phyloP scores from a whole-genome alignment of 371 early-diverging fungal genomes.

The Homolaphlyctis polyrhiza region DNA sequence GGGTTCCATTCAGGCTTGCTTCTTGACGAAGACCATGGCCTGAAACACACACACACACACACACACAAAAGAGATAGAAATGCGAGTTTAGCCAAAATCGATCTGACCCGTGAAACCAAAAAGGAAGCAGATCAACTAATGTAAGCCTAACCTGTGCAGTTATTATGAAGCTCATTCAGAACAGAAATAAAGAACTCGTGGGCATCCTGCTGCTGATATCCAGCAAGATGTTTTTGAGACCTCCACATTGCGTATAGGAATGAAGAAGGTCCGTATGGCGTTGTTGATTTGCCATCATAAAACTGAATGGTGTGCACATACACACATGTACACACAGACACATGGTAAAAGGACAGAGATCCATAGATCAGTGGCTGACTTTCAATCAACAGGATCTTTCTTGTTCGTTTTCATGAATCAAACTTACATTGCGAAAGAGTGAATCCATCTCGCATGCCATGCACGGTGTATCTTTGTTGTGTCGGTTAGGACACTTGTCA shows the following conservation, averaged over 20 bases:
- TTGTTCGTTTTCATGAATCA: no score
- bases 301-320: conserved; percentile 47
- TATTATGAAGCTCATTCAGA: conserved; percentile 75
- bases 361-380: neutral
- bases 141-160: conserved; percentile 15
- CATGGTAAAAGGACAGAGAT: neutral
- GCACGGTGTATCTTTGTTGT: conserved; percentile 42
- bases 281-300: conserved; percentile 58
- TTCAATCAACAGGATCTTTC: neutral
- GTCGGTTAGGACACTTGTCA: conserved; percentile 47
- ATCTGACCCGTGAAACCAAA: neutral
- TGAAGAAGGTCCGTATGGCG: conserved; percentile 76
- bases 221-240: conserved; percentile 77
- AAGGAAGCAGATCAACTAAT: no score
- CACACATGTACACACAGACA: neutral
- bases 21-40: no score
- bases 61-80: no score
- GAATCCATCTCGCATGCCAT: conserved; percentile 90
- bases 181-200: conserved; percentile 94
- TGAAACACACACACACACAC: no score
- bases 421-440: conserved; percentile 59
- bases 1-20: no score
- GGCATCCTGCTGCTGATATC: conserved; percentile 93
- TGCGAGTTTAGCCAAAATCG: neutral
- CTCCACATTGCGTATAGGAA: conserved; percentile 89